These are phyloP conservation scores for Gomphus sp. DNA, from an alignment of 1,284 basidiomycete species.

Conservation along the genomic window DNA sequence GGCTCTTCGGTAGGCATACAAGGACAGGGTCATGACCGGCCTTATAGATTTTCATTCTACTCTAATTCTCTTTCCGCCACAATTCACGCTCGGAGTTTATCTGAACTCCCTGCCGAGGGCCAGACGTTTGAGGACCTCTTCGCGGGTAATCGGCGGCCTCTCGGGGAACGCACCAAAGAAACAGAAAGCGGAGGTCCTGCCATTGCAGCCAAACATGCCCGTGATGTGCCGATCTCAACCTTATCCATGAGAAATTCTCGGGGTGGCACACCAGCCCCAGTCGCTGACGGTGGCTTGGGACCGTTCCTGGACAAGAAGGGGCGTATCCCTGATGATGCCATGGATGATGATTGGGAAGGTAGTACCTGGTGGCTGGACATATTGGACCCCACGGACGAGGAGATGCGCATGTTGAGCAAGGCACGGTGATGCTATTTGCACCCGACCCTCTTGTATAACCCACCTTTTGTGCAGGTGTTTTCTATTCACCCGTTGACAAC, in stretches of 20 bases:
- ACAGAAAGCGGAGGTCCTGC: not conserved
- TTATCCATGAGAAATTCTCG: not conserved
- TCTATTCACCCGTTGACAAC: conserved; percentile 96
- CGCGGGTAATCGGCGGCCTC: conserved; percentile 31
- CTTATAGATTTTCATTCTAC: conserved; percentile 98
- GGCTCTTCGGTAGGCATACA: conserved; percentile 19
- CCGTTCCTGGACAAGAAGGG: conserved; percentile 3
- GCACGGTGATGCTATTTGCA: conserved; percentile 30
- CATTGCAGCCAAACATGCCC: not conserved
- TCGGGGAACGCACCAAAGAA: not conserved
- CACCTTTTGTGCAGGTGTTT: conserved; percentile 60
- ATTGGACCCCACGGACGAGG: conserved; percentile 90
- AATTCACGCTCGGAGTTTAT: conserved; percentile 89
- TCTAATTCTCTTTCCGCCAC: conserved; percentile 89
- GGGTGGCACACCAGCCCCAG: not conserved
- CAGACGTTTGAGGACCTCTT: conserved; percentile 94
- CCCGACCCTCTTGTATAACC: not conserved
- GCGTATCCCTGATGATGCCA: not conserved
- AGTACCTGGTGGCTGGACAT: conserved; percentile 99
- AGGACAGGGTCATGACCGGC: conserved; percentile 63
- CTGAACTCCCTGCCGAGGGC: conserved; percentile 89
- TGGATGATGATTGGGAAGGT: conserved; percentile 45
- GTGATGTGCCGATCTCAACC: not conserved
- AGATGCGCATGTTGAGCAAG: conserved; percentile 96
- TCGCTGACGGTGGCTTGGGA: conserved; percentile 6